These are phyloP conservation scores for Didymellaceae sp. DNA, from an alignment of 2,329 filamentous ascomycete genomes.

Conservation along the genomic window DNA sequence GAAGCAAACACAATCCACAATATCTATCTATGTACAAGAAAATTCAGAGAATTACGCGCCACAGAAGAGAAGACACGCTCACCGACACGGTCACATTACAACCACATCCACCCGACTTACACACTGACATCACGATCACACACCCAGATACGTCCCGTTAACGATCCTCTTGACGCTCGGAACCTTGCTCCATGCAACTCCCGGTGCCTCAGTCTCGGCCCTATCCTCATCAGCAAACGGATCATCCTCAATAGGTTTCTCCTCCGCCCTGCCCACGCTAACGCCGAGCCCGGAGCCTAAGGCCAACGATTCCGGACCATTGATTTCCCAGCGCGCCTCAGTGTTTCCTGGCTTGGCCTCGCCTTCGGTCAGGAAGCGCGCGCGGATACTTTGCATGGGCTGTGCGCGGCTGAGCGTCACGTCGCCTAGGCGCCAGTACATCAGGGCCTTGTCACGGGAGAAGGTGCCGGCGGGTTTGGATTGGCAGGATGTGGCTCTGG, in stretches of 20 bases:
- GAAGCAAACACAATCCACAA: no score
- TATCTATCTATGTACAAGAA: background rate
- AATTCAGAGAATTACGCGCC: background rate
- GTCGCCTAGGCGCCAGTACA: conserved; percentile 83
- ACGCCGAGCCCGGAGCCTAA: conserved; percentile 70
- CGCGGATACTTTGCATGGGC: conserved; percentile 76
- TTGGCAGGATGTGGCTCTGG: conserved; percentile 71
- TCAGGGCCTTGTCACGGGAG: conserved; percentile 74
- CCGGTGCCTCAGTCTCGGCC: conserved; percentile 29
- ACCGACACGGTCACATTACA: background rate
- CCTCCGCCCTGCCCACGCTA: conserved; percentile 50
- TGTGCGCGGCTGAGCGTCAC: conserved; percentile 67
- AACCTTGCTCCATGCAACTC: conserved; percentile 43
- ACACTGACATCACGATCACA: conserved; percentile 21
- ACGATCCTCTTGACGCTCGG: conserved; percentile 45
- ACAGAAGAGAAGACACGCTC: no score
- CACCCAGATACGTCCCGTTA: conserved; percentile 48
- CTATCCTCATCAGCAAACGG: conserved; percentile 72
- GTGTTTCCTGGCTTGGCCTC: conserved; percentile 75
- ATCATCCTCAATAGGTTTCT: conserved; percentile 59
- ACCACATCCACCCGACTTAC: background rate
- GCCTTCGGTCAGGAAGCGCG: conserved; percentile 77
- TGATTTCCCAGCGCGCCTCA: conserved; percentile 82
- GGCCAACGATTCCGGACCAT: conserved; percentile 54
- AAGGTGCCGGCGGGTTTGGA: conserved; percentile 83